These are phyloP conservation scores for Barbarea vulgaris DNA, from an alignment of 345 rosid genomes.

Conservation along the genomic window DNA sequence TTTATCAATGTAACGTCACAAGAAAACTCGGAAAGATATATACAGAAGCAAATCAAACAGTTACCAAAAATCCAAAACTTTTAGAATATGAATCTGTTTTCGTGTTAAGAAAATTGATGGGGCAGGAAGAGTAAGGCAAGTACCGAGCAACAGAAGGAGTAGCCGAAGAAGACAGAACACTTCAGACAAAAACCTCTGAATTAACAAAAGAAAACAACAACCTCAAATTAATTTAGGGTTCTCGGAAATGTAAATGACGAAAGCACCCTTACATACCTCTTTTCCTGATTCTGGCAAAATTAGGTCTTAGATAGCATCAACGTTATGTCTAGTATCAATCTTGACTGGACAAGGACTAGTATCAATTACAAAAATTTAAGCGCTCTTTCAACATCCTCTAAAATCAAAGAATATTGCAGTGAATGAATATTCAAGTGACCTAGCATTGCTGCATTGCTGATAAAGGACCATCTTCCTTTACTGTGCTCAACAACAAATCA, in stretches of 20 bases:
- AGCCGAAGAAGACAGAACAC: not conserved
- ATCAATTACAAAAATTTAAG: not conserved
- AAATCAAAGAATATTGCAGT: conserved; percentile 3
- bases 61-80: not conserved
- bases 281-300: not conserved
- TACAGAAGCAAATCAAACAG: conserved; percentile 3
- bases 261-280: conserved; percentile 20
- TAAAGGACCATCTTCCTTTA: conserved; percentile 2
- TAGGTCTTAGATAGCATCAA: not conserved
- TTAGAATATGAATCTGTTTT: not conserved
- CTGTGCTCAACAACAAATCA: conserved; percentile 37
- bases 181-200: conserved; percentile 6
- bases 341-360: conserved; percentile 2
- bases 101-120: not conserved
- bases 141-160: conserved; percentile 28
- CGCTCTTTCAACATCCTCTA: not conserved
- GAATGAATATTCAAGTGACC: conserved; percentile 5
- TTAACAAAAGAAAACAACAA: not conserved
- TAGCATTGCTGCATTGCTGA: conserved; percentile 2
- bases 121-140: not conserved
- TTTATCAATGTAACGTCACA: not conserved
- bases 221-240: conserved; percentile 23
- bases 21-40: not conserved
- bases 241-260: conserved; percentile 13
- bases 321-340: not conserved